Evolutionary conservation across 768 basidiomycete genomes (phyloP).

Genomic region (Tulasnella sp.): DNA sequence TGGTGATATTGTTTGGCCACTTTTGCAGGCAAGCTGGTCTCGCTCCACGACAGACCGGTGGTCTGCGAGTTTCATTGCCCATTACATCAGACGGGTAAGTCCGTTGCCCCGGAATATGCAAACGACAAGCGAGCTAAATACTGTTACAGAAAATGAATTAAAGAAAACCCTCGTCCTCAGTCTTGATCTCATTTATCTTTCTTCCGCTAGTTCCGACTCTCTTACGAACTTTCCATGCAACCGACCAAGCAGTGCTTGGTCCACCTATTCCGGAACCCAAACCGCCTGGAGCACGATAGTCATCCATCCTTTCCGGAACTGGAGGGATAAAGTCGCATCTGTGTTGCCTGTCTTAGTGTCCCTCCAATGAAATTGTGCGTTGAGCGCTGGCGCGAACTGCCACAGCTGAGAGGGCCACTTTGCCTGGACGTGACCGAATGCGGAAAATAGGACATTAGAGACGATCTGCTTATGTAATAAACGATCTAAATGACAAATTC

Average conservation of each 20-base stretch:
- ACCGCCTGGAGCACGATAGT: not conserved
- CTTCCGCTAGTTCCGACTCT: not conserved
- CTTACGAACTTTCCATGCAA: not conserved
- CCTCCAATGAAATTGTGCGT: not conserved
- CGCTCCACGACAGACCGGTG: constrained; percentile 3
- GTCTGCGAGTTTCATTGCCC: not conserved
- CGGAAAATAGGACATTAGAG: no score
- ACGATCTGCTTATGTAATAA: no score
- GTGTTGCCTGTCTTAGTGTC: not conserved
- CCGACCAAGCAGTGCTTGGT: not conserved
- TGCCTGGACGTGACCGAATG: no score
- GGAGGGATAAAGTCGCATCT: not conserved
- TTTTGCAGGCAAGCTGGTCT: constrained; percentile 14
- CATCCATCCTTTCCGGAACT: not conserved
- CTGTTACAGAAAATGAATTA: not conserved
- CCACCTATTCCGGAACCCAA: not conserved
- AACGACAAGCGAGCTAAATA: not conserved
- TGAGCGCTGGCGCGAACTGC: not conserved
- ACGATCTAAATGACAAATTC: no score
- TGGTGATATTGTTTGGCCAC: not conserved
- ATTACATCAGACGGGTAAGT: not conserved
- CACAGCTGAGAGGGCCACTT: no score
- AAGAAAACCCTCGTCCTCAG: not conserved
- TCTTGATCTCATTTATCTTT: not conserved
- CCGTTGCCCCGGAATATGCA: not conserved